These are phyloP conservation scores for Paramecium sexaurelia DNA, from an alignment of 73 alveolate genomes.

Conservation along the genomic window DNA sequence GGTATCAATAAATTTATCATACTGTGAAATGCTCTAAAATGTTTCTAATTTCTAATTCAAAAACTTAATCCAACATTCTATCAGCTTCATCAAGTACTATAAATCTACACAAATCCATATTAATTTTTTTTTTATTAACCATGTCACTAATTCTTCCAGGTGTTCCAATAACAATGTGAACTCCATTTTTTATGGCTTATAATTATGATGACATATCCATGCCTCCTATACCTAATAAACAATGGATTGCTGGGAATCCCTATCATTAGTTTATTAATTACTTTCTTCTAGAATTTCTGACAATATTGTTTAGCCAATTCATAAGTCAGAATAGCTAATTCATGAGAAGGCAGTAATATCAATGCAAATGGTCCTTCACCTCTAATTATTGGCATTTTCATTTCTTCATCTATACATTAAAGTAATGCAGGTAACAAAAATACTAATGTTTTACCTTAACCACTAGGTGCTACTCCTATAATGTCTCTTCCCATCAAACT, in stretches of 20 bases:
- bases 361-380: conserved; percentile 76
- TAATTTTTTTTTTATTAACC: conserved; percentile 71
- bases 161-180: conserved; percentile 78
- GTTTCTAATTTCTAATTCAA: conserved; percentile 79
- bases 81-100: conserved; percentile 92
- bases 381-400: conserved; percentile 54
- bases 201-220: conserved; percentile 68
- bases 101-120: conserved; percentile 74
- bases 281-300: conserved; percentile 40
- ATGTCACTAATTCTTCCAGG: conserved; percentile 83
- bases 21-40: conserved; percentile 77
- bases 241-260: conserved; percentile 68
- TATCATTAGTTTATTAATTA: not conserved
- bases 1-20: not conserved
- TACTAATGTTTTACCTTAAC: conserved; percentile 93
- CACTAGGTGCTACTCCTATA: conserved; percentile 94
- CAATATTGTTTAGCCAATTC: conserved; percentile 62
- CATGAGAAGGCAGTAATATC: conserved; percentile 72
- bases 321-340: conserved; percentile 59
- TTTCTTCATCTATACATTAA: conserved; percentile 63
- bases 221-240: conserved; percentile 69
- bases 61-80: conserved; percentile 81
- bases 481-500: conserved; percentile 91
- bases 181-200: conserved; percentile 57
- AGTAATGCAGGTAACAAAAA: conserved; percentile 88